Evolutionary conservation across 192 early-diverging fungal genomes (phyloP).

Genomic region (Coemansia sp.): DNA sequence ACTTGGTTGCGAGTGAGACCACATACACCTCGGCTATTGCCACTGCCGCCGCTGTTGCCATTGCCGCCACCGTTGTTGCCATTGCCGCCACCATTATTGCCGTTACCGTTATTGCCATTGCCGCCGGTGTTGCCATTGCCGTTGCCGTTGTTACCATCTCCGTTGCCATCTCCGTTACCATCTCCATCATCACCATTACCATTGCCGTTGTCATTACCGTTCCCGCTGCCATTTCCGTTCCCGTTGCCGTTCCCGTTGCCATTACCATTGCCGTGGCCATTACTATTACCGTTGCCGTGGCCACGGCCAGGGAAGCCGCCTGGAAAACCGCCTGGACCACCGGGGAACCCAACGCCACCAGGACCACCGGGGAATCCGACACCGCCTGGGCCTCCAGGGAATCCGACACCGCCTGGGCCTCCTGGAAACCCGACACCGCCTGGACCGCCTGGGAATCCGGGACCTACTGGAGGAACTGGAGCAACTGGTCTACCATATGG

Average conservation of each 20-base stretch:
- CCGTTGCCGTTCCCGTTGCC: slow-evolving; percentile 11
- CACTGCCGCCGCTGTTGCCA: slow-evolving; percentile 7
- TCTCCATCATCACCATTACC: slow-evolving; percentile 7
- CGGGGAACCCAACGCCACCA: slow-evolving; percentile 3
- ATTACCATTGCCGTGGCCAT: neutral
- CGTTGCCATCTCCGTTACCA: neutral
- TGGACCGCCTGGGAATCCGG: slow-evolving; percentile 5
- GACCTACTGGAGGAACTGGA: neutral
- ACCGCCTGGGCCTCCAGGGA: slow-evolving; percentile 15
- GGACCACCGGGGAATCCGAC: slow-evolving; percentile 2
- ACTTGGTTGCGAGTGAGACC: slow-evolving; percentile 26
- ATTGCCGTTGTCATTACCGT: slow-evolving; percentile 3
- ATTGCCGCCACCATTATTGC: neutral
- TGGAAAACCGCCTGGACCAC: slow-evolving; percentile 3
- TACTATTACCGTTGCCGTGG: slow-evolving; percentile 3
- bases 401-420: neutral
- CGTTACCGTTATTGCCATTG: slow-evolving; percentile 1
- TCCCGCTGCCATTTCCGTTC: slow-evolving; percentile 2
- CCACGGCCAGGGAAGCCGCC: slow-evolving; percentile 5
- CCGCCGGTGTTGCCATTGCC: slow-evolving; percentile 6
- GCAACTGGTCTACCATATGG: slow-evolving; percentile 7
- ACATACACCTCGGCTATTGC: slow-evolving; percentile 21
- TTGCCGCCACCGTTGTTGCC: neutral
- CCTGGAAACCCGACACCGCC: slow-evolving; percentile 17
- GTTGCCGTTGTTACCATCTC: slow-evolving; percentile 6